Base-by-base conservation (phyloP, 2,329 filamentous ascomycete genomes). In the Chaetomiaceae sp. region DNA sequence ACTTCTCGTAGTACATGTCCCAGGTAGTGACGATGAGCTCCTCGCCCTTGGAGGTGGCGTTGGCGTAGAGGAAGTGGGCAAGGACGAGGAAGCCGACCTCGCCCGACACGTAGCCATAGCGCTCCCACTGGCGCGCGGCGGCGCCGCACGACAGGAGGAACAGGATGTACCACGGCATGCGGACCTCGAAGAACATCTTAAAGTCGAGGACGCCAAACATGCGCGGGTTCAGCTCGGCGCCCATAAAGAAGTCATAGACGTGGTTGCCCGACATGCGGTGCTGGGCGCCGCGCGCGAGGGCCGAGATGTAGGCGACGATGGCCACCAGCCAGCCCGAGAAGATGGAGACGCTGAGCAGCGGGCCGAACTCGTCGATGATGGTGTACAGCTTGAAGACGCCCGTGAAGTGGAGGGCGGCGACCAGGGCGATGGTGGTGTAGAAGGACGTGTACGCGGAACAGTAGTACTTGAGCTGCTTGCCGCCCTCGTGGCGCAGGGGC, bases 311-410 rank as follows among this genome's bases (percentile, higher is more conserved):
- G 51, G 91, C 92, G 48, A 90, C 73, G 62, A 92, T 78, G 58
- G 86, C 85, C 62, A 95, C 89, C 36, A 92, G 65, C 73, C 88
- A 96, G 55, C 92, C 92, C 16, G 90, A 94, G 58, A 95, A 69
- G 66, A 99, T 97, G 57, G 92, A 90, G 10, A 99, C 94, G 42
- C 86, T 90, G 77, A 99, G 85, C 43, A 99, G 76, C 36, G 91
- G 86, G 2, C 94, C 95, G 59, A 99, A 99, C 71, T 97, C 89
- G 67, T 99, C 94, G 59, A 99, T 85, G 64, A 96, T 80, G 34
- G 85, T 95, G 74, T 96, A 94, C 47, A 99, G 77, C 59, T 85
- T 89, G 79, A 96, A 97, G 54, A 90, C 61, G 25, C 90, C 90
- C 13, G 85, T 87, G 66, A 87, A 83, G 72, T 99, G 94, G 48